These are phyloP conservation scores for Irpex lacteus DNA, from an alignment of 1,284 basidiomycete species.

Conservation along the genomic window DNA sequence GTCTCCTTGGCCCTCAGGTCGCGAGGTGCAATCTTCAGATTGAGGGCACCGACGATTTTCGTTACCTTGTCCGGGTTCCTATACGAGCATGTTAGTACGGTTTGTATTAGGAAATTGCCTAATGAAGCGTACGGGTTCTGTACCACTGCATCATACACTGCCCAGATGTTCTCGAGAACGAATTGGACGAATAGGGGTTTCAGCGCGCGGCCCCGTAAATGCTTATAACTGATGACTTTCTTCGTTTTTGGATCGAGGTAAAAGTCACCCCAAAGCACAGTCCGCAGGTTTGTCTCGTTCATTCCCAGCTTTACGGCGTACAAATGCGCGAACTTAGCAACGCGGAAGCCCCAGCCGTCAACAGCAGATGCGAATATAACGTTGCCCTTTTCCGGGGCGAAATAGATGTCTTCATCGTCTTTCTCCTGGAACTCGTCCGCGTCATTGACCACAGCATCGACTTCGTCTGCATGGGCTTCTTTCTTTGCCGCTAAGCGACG, in stretches of 20 bases:
- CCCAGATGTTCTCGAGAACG: constrained; percentile 96
- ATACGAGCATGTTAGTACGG: constrained; percentile 7
- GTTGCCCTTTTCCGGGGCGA: constrained; percentile 94
- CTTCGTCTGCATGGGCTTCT: constrained; percentile 64
- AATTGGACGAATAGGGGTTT: constrained; percentile 99
- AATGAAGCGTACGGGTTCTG: constrained; percentile 74
- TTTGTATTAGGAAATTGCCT: not conserved
- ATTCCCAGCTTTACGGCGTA: constrained; percentile 93
- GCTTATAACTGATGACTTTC: constrained; percentile 88
- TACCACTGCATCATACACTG: constrained; percentile 88
- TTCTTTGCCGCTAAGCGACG: constrained; percentile 74
- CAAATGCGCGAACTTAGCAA: constrained; percentile 91
- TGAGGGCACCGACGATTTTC: constrained; percentile 87
- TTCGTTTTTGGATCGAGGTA: constrained; percentile 98
- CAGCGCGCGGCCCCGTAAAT: constrained; percentile 80
- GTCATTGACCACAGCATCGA: constrained; percentile 56
- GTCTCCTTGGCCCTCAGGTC: constrained; percentile 93
- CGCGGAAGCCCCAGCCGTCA: constrained; percentile 97
- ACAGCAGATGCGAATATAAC: constrained; percentile 97
- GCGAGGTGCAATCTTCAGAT: constrained; percentile 83
- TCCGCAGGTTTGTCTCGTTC: constrained; percentile 83
- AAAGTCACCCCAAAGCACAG: constrained; percentile 96
- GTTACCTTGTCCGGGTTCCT: constrained; percentile 87
- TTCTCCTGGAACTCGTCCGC: constrained; percentile 82
- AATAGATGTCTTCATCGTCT: constrained; percentile 98